Percentiles rank a stretch among this genome's conserved stretches.
Conservation (phyloP, 176 grass and related monocot species). For the Guadua angustifolia region DNA sequence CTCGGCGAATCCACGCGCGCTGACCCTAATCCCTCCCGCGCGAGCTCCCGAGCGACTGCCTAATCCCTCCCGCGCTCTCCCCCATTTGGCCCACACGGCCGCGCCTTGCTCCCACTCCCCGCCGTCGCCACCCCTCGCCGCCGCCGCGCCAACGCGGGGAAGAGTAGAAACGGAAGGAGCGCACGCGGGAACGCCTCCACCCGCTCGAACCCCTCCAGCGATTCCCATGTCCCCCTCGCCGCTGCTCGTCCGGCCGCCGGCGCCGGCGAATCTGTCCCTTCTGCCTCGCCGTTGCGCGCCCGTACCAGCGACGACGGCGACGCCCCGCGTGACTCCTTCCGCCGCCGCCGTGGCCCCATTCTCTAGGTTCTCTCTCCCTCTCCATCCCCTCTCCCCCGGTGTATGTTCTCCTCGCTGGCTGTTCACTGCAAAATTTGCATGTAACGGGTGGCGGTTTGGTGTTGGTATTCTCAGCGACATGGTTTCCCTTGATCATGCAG, state of each 20-base stretch:
- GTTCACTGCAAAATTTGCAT: conserved; percentile 21
- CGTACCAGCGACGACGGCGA: neutral
- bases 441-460: neutral
- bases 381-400: neutral
- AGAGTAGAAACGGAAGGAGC: conserved; percentile 2
- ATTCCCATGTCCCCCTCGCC: conserved; percentile 48
- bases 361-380: conserved; percentile 19
- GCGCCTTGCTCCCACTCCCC: no score
- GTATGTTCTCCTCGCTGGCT: neutral
- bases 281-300: conserved; percentile 30
- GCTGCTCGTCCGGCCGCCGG: conserved; percentile 47
- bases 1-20: no score
- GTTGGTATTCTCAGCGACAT: neutral
- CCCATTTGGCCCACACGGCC: no score
- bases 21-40: no score
- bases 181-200: neutral
- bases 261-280: conserved; percentile 34
- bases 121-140: neutral
- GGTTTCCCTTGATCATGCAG: conserved; percentile 40
- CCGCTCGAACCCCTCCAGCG: neutral
- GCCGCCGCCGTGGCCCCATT: neutral
- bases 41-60: no score
- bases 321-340: neutral
- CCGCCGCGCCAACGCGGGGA: neutral
- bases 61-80: no score